Percentiles rank a stretch among this genome's conserved stretches.
Evolutionary conservation across 2,329 filamentous ascomycete genomes (phyloP).

Genomic region (Leptographium wingfieldii): DNA sequence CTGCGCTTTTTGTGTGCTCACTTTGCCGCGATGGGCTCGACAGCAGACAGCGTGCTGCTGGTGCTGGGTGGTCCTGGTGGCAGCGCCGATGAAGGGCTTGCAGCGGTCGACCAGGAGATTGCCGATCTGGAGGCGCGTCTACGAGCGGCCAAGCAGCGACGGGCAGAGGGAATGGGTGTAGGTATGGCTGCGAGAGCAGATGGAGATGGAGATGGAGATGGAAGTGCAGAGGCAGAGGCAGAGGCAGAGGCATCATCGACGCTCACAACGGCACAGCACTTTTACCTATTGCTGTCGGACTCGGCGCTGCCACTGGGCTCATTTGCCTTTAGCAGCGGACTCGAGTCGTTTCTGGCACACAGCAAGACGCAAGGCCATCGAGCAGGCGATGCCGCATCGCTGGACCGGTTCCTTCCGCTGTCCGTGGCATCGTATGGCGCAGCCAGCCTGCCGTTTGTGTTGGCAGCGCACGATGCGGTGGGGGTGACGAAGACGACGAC

Average conservation of each 20-base stretch:
- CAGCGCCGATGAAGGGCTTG: slow-evolving; percentile 11
- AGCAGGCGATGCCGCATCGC: slow-evolving; percentile 27
- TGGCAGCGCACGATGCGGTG: slow-evolving; percentile 45
- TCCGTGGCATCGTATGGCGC: slow-evolving; percentile 60
- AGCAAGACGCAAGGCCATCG: slow-evolving; percentile 15
- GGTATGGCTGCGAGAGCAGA: neutral
- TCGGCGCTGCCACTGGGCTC: slow-evolving; percentile 71
- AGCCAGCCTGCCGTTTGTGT: slow-evolving; percentile 61
- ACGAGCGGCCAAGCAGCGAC: slow-evolving; percentile 28
- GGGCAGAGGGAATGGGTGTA: neutral
- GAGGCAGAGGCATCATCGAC: neutral
- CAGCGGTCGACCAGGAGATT: slow-evolving; percentile 39
- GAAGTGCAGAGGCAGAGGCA: slow-evolving; percentile 11
- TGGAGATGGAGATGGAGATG: slow-evolving; percentile 13
- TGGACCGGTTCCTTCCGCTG: slow-evolving; percentile 54
- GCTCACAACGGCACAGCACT: slow-evolving; percentile 34
- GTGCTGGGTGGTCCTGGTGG: neutral
- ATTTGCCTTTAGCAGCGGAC: slow-evolving; percentile 75
- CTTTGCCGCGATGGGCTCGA: neutral
- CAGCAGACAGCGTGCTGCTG: neutral
- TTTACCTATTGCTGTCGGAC: slow-evolving; percentile 66
- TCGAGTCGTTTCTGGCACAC: slow-evolving; percentile 74
- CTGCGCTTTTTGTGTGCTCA: too few species aligned
- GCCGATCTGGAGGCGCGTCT: slow-evolving; percentile 39
- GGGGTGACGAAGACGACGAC: neutral